A percentile compares a stretch with the other conserved stretches of the same genome.
Evolutionary conservation across 2,329 filamentous ascomycete genomes (phyloP).

Genomic region (Dothistroma pini): DNA sequence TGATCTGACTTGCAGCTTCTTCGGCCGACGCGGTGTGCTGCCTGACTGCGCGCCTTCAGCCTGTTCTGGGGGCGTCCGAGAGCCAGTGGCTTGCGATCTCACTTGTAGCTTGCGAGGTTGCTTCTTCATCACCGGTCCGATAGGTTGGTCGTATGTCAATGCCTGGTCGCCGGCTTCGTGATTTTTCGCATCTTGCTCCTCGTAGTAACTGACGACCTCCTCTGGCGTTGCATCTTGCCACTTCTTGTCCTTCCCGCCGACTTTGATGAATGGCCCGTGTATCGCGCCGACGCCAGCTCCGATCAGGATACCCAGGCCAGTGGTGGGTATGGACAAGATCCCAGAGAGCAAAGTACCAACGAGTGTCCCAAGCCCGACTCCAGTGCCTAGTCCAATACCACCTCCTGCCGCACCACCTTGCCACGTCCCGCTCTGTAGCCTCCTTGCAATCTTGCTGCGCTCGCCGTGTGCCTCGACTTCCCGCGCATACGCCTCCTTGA

Average conservation of each 20-base stretch:
- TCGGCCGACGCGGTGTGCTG: slow-evolving; percentile 3
- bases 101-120: slow-evolving; percentile 24
- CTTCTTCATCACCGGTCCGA: slow-evolving; percentile 6
- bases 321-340: slow-evolving; percentile 40
- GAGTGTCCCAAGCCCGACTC: slow-evolving; percentile 41
- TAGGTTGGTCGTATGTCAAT: not conserved
- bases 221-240: slow-evolving; percentile 20
- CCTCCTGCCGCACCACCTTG: slow-evolving; percentile 42
- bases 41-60: not conserved
- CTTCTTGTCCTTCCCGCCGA: slow-evolving; percentile 23
- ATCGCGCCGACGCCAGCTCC: slow-evolving; percentile 41
- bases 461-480: slow-evolving; percentile 33
- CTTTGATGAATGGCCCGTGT: slow-evolving; percentile 43
- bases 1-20: slow-evolving; percentile 9
- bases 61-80: not conserved
- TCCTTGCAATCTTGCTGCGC: slow-evolving; percentile 24
- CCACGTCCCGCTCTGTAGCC: slow-evolving; percentile 36
- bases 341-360: slow-evolving; percentile 41
- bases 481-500: slow-evolving; percentile 32
- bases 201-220: slow-evolving; percentile 19
- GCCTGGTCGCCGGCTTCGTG: slow-evolving; percentile 1
- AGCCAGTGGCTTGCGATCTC: slow-evolving; percentile 1
- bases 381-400: slow-evolving; percentile 42
- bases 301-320: slow-evolving; percentile 35
- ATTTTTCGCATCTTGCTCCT: slow-evolving; percentile 12